Evolutionary conservation across 2,329 filamentous ascomycete genomes (phyloP).

Genomic region (Phaeosphaeria sp.): DNA sequence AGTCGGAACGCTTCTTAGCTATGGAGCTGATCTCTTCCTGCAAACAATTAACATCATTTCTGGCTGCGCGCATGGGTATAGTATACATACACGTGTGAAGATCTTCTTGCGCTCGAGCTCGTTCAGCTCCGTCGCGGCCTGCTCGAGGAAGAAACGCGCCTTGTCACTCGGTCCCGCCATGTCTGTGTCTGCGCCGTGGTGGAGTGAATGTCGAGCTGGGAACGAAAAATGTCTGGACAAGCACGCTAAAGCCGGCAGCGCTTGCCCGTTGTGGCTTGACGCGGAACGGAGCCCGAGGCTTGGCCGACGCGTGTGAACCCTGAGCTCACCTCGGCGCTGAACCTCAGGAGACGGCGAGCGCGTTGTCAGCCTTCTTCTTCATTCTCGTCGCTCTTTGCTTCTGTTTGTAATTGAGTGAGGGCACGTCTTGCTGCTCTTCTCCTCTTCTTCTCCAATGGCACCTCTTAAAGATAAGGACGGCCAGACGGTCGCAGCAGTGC

Average conservation of each 20-base stretch:
- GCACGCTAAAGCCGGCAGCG: not conserved
- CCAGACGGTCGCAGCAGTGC: slow-evolving; percentile 66
- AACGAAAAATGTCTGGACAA: slow-evolving; percentile 4
- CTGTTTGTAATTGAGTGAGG: slow-evolving; percentile 24
- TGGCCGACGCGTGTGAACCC: slow-evolving; percentile 29
- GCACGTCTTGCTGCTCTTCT: slow-evolving; percentile 7
- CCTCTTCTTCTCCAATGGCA: slow-evolving; percentile 55
- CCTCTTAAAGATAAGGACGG: slow-evolving; percentile 68
- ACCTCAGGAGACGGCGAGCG: slow-evolving; percentile 38
- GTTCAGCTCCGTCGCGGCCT: slow-evolving; percentile 87
- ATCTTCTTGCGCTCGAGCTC: slow-evolving; percentile 92
- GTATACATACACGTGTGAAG: slow-evolving; percentile 72
- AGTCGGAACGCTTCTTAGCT: slow-evolving; percentile 87
- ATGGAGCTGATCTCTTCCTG: slow-evolving; percentile 90
- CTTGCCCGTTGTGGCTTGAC: not conserved
- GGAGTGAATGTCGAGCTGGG: slow-evolving; percentile 15
- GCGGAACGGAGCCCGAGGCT: slow-evolving; percentile 17
- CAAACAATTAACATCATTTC: slow-evolving; percentile 9
- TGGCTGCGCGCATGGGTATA: not conserved
- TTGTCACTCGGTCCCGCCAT: slow-evolving; percentile 93
- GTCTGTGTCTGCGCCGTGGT: slow-evolving; percentile 50
- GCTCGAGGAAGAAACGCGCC: slow-evolving; percentile 92
- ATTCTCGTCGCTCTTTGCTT: slow-evolving; percentile 40
- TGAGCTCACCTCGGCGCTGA: slow-evolving; percentile 11
- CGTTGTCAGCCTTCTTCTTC: slow-evolving; percentile 16